A percentile compares a stretch with the other conserved stretches of the same genome.
phyloP scores from a whole-genome alignment of 169 alveolate species.

The Plasmodium falciparum region DNA sequence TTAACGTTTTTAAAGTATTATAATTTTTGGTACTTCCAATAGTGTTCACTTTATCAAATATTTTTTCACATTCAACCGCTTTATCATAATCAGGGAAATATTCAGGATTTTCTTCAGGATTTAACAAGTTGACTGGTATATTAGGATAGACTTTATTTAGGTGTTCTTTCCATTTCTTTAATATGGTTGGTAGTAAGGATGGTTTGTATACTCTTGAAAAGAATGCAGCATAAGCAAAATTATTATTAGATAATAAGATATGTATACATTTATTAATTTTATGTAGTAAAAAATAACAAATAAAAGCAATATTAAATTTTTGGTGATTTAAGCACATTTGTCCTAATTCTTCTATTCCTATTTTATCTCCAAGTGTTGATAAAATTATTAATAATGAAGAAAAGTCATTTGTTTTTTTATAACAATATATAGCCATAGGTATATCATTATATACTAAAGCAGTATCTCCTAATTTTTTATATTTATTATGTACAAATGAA shows the following conservation, averaged over 20 bases:
- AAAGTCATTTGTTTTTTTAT: slow-evolving; percentile 81
- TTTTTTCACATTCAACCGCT: slow-evolving; percentile 70
- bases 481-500: slow-evolving; percentile 80
- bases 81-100: slow-evolving; percentile 65
- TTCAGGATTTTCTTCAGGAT: slow-evolving; percentile 72
- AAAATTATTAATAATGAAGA: slow-evolving; percentile 82
- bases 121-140: slow-evolving; percentile 26
- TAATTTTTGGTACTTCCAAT: slow-evolving; percentile 60
- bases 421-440: slow-evolving; percentile 85
- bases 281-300: slow-evolving; percentile 82
- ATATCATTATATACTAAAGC: slow-evolving; percentile 83
- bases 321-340: slow-evolving; percentile 76
- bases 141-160: slow-evolving; percentile 37
- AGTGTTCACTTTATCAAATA: slow-evolving; percentile 56
- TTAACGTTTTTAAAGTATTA: slow-evolving; percentile 59
- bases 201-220: slow-evolving; percentile 85
- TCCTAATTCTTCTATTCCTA: slow-evolving; percentile 76
- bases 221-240: slow-evolving; percentile 83
- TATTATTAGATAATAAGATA: slow-evolving; percentile 73
- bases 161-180: slow-evolving; percentile 79
- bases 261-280: slow-evolving; percentile 82
- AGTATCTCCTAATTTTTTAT: slow-evolving; percentile 87
- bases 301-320: slow-evolving; percentile 80
- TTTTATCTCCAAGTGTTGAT: slow-evolving; percentile 79
- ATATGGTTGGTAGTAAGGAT: slow-evolving; percentile 66